phyloP scores from a whole-genome alignment of 2,329 filamentous ascomycete genomes.

The Beauveria australis region DNA sequence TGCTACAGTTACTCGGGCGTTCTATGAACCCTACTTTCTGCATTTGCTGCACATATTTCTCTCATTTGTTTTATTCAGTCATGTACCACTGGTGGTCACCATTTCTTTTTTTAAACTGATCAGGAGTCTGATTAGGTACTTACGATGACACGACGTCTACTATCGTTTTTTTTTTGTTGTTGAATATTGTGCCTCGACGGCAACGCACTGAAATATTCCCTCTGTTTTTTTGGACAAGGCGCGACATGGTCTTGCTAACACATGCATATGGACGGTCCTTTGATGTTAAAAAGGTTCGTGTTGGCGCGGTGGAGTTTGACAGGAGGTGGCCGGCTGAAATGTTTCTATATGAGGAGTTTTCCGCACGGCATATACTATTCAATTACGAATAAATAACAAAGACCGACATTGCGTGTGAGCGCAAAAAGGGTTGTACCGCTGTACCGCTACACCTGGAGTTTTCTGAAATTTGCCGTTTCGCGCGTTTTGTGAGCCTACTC shows the following conservation, averaged over 20 bases:
- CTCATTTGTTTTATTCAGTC: neutral
- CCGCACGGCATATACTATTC: neutral
- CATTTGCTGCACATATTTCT: neutral
- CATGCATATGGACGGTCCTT: slow-evolving; percentile 1
- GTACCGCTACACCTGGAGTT: too few species aligned
- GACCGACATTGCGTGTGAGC: neutral
- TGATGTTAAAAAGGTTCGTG: neutral
- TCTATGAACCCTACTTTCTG: neutral
- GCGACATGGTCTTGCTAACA: neutral
- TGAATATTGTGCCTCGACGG: neutral
- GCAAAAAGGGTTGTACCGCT: too few species aligned
- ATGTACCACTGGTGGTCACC: neutral
- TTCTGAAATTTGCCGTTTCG: too few species aligned
- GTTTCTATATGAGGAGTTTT: neutral
- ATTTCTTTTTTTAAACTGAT: neutral
- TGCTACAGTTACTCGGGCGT: neutral
- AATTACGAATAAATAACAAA: neutral
- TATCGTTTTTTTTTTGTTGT: neutral
- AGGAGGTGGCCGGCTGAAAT: neutral
- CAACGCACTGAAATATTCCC: neutral
- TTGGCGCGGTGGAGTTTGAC: neutral
- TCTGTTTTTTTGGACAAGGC: neutral
- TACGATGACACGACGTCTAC: slow-evolving; percentile 1
- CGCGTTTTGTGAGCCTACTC: too few species aligned
- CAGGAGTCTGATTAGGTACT: neutral